Evolutionary conservation across 345 rosid species (phyloP).

Genomic region (Clarkia xantiana): DNA sequence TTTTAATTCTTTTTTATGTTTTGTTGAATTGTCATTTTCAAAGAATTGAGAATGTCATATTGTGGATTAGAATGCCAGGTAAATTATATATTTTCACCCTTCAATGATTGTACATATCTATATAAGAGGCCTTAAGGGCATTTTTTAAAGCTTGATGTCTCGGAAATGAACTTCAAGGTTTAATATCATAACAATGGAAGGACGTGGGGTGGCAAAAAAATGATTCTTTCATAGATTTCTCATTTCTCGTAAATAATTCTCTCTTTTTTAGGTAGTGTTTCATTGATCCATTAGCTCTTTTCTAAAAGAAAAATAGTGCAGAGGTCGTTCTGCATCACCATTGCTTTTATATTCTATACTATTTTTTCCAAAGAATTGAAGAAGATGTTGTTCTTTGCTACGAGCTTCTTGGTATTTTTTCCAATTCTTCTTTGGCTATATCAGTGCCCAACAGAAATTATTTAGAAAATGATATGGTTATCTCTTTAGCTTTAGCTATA

Average conservation of each 20-base stretch:
- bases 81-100: slow-evolving; percentile 4
- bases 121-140: slow-evolving; percentile 80
- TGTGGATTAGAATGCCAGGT: too few species aligned
- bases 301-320: too few species aligned
- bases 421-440: too few species aligned
- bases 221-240: slow-evolving; percentile 97
- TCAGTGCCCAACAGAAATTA: too few species aligned
- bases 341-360: not conserved
- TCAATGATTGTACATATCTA: slow-evolving; percentile 13
- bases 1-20: too few species aligned
- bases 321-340: too few species aligned
- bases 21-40: too few species aligned
- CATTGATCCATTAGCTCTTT: too few species aligned
- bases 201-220: slow-evolving; percentile 99
- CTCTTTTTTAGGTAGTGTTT: too few species aligned
- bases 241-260: slow-evolving; percentile 53
- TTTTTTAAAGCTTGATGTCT: slow-evolving; percentile 86
- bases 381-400: slow-evolving; percentile 80
- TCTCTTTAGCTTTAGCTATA: too few species aligned
- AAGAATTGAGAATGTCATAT: too few species aligned
- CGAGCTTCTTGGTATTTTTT: slow-evolving; percentile 75
- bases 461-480: too few species aligned
- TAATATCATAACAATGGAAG: slow-evolving; percentile 98
- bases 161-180: slow-evolving; percentile 64
- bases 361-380: slow-evolving; percentile 66